Evolutionary conservation across 2,329 filamentous ascomycete species (phyloP).

Genomic region (Aureobasidium sp.): DNA sequence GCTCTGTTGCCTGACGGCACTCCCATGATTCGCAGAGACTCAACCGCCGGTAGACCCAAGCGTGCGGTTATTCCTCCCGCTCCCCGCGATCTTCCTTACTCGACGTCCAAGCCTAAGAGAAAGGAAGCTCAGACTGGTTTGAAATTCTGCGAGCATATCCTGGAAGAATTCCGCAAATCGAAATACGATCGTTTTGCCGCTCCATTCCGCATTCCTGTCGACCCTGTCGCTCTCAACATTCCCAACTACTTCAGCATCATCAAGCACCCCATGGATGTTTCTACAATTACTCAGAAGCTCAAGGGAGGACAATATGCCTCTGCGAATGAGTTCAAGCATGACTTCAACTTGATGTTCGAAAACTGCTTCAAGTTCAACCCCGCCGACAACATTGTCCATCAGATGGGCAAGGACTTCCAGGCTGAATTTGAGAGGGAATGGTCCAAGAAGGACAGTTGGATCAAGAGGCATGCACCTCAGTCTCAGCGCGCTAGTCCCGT

Average conservation of each 20-base stretch:
- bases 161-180: slow-evolving; percentile 68
- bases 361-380: slow-evolving; percentile 94
- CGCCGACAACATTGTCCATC: slow-evolving; percentile 65
- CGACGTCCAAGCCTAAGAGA: slow-evolving; percentile 73
- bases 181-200: slow-evolving; percentile 63
- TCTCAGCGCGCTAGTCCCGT: slow-evolving; percentile 60
- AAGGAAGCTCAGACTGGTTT: slow-evolving; percentile 85
- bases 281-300: slow-evolving; percentile 72
- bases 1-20: slow-evolving; percentile 71
- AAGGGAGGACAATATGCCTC: slow-evolving; percentile 71
- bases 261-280: slow-evolving; percentile 93
- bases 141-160: slow-evolving; percentile 77
- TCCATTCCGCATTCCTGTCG: slow-evolving; percentile 77
- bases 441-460: slow-evolving; percentile 72
- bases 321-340: slow-evolving; percentile 77
- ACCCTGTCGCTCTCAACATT: slow-evolving; percentile 89
- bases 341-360: slow-evolving; percentile 73
- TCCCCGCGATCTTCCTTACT: slow-evolving; percentile 84
- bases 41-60: slow-evolving; percentile 77
- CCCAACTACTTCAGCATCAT: slow-evolving; percentile 89
- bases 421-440: slow-evolving; percentile 69
- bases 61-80: slow-evolving; percentile 89
- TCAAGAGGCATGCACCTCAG: slow-evolving; percentile 64
- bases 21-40: slow-evolving; percentile 79
- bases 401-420: slow-evolving; percentile 65